Percentiles rank a stretch among this genome's conserved stretches.
Conservation (phyloP, 768 basidiomycete species). For the Trametes sanguinea region DNA sequence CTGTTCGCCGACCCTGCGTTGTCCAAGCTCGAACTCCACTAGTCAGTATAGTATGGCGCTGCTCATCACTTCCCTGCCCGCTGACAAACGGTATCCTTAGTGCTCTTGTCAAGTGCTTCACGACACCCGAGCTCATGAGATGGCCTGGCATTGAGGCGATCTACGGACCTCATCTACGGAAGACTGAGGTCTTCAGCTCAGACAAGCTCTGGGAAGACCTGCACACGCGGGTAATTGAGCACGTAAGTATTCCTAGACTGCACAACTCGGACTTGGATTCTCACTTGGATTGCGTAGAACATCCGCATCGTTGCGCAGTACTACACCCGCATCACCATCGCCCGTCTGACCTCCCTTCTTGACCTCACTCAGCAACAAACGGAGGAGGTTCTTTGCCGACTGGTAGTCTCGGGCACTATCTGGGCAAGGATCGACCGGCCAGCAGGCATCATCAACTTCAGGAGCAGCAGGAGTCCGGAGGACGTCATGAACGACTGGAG, state of each 20-base stretch:
- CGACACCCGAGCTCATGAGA: conserved; percentile 89
- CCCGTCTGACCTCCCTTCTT: conserved; percentile 81
- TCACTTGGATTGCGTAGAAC: conserved; percentile 56
- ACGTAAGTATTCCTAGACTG: conserved; percentile 55
- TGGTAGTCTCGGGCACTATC: conserved; percentile 90
- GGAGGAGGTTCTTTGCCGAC: conserved; percentile 83
- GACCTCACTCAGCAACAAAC: conserved; percentile 82
- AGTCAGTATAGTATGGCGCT: conserved; percentile 49
- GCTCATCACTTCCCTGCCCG: no score
- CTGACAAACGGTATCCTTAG: conserved; percentile 40
- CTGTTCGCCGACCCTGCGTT: conserved; percentile 79
- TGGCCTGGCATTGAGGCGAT: conserved; percentile 93
- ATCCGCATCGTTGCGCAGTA: conserved; percentile 93
- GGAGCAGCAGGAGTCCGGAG: conserved; percentile 77
- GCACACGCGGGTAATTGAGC: conserved; percentile 94
- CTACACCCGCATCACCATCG: conserved; percentile 89
- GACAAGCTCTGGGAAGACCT: conserved; percentile 92
- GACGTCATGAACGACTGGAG: conserved; percentile 99
- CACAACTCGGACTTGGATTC: not conserved
- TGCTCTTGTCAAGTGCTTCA: conserved; percentile 92
- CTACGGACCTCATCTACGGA: conserved; percentile 81
- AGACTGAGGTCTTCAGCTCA: conserved; percentile 77
- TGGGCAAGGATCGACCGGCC: conserved; percentile 96
- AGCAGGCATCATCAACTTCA: conserved; percentile 86
- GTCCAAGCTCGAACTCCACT: conserved; percentile 78